These are phyloP conservation scores for Aspergillus hortae DNA, from an alignment of 2,329 filamentous ascomycete genomes.

Conservation along the genomic window DNA sequence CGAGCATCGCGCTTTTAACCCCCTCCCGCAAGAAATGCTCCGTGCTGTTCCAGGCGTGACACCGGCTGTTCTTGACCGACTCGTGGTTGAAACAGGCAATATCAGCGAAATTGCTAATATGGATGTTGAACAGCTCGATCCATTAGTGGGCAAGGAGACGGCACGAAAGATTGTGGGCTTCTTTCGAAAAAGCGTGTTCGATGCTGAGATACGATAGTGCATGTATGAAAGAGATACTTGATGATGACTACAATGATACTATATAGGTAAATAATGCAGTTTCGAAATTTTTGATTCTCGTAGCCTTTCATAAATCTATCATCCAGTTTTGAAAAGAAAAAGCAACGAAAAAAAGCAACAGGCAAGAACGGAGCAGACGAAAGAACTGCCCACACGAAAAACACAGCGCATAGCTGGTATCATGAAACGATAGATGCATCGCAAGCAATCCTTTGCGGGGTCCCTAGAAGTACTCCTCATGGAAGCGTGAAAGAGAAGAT, in stretches of 20 bases:
- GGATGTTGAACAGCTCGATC: conserved; percentile 66
- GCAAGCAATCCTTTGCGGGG: conserved; percentile 29
- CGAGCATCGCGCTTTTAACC: conserved; percentile 68
- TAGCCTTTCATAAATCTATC: conserved; percentile 34
- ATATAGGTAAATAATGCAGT: not conserved
- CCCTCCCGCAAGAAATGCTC: conserved; percentile 87
- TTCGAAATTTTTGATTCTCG: conserved; percentile 26
- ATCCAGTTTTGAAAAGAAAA: conserved; percentile 19
- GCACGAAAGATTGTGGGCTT: conserved; percentile 75
- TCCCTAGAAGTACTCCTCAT: conserved; percentile 14
- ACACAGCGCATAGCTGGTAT: conserved; percentile 17
- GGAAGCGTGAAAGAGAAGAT: conserved; percentile 11
- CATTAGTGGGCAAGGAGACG: conserved; percentile 72
- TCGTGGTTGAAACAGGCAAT: conserved; percentile 71
- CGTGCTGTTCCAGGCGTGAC: conserved; percentile 79
- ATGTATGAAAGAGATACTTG: not conserved
- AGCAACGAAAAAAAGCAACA: conserved; percentile 22
- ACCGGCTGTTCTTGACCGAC: conserved; percentile 68
- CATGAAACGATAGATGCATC: conserved; percentile 18
- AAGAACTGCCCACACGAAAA: conserved; percentile 22
- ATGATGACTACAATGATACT: not conserved
- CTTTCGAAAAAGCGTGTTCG: conserved; percentile 66
- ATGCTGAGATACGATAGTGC: conserved; percentile 24
- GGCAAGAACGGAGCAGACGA: conserved; percentile 21
- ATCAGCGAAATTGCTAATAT: conserved; percentile 84